Conservation (phyloP, 305 asterid genomes). For the Fraxinus greggii region DNA sequence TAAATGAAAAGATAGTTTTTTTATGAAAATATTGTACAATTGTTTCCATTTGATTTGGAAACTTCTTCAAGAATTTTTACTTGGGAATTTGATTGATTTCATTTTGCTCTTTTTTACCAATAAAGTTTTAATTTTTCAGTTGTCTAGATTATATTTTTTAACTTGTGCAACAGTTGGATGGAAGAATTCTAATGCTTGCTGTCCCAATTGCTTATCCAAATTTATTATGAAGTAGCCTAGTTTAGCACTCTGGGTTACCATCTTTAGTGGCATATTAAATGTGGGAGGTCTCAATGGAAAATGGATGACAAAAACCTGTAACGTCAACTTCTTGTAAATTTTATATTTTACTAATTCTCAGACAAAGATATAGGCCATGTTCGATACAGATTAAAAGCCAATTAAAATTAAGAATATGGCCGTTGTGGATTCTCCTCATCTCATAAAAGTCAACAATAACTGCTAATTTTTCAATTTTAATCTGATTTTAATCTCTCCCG, state of each 20-base stretch:
- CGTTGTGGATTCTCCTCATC: too few species aligned
- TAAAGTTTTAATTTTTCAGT: background rate
- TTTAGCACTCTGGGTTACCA: constrained; percentile 13
- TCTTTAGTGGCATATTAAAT: constrained; percentile 5
- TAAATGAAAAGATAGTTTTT: background rate
- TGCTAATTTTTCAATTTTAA: too few species aligned
- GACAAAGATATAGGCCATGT: background rate
- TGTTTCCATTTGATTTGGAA: constrained; percentile 8
- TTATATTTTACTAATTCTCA: constrained; percentile 3
- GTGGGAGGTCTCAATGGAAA: background rate
- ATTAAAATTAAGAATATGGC: too few species aligned
- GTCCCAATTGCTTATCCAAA: constrained; percentile 3
- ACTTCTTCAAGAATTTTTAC: background rate
- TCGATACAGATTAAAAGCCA: too few species aligned
- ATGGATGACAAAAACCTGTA: constrained; percentile 5
- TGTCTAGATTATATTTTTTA: constrained; percentile 9
- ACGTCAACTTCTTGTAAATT: background rate
- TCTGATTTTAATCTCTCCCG: too few species aligned
- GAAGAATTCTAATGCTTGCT: constrained; percentile 2
- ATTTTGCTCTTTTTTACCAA: constrained; percentile 4
- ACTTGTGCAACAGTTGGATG: background rate
- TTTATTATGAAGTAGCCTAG: background rate
- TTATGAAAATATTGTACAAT: background rate
- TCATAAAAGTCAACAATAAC: too few species aligned
- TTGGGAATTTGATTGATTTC: background rate